Percentiles rank a stretch among this genome's conserved stretches.
These are phyloP conservation scores for Russula brevipes DNA, from an alignment of 768 basidiomycete genomes.

Conservation along the genomic window DNA sequence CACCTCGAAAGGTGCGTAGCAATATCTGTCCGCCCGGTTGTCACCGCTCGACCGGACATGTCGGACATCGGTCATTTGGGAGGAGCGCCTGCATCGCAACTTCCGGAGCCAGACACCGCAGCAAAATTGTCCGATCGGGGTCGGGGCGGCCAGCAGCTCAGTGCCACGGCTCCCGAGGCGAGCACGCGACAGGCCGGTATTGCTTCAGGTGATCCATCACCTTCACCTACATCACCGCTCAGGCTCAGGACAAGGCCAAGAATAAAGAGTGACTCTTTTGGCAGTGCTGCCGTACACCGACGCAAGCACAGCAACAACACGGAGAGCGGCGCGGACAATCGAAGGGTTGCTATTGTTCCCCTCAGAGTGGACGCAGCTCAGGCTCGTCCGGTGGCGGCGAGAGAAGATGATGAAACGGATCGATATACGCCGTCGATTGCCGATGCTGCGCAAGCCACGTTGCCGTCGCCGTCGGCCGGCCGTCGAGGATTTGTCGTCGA, in stretches of 20 bases:
- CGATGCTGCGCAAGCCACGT: background rate
- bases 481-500: conserved; percentile 8
- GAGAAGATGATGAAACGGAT: conserved; percentile 3
- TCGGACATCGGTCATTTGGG: background rate
- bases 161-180: background rate
- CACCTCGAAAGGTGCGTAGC: background rate
- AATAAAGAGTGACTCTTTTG: conserved; percentile 3
- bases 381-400: background rate
- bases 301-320: conserved; percentile 9
- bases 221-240: background rate
- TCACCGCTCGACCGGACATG: background rate
- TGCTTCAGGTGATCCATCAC: conserved; percentile 16
- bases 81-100: conserved; percentile 21
- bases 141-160: background rate
- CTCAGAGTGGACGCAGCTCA: background rate
- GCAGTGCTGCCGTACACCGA: conserved; percentile 2
- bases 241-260: background rate
- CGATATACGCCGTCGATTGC: background rate
- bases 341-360: conserved; percentile 11
- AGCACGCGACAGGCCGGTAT: background rate
- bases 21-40: background rate
- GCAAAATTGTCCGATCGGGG: conserved; percentile 8
- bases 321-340: background rate
- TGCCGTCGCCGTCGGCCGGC: conserved; percentile 9
- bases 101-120: conserved; percentile 8